Evolutionary conservation across 2,329 filamentous ascomycete genomes (phyloP), one percentile per base, ranked within the genome.

Genomic region (Hirsutella thompsonii): DNA sequence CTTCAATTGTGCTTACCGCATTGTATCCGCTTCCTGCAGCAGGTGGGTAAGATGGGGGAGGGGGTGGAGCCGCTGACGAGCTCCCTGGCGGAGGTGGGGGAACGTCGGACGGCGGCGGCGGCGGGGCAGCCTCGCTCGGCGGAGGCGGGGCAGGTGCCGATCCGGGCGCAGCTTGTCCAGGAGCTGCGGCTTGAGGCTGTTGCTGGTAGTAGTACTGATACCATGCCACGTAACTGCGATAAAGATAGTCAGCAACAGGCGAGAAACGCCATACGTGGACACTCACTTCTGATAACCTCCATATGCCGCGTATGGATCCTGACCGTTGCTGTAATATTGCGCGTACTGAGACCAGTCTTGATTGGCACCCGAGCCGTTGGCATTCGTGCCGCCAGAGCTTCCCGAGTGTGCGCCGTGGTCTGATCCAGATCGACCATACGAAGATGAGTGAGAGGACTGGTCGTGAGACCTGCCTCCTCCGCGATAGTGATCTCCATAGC

Each of bases 261-360:
- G 13, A 11, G 2, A 36, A 28, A 19, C 20, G 21, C n/a, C 20
- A 16, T 16, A 16, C 32, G 2, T 18, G 16, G n/a, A 18, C 8
- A 51, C 68, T 56, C 72, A 85, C 65, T 82, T 83, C 51, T 81
- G 75, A 61, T 92, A 95, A 41, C 90, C 90, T 46, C 90, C 90
- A 52, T 92, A 95, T 8, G 84, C 79, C 34, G 87, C 87, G 58
- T 95, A 95, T 0, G 89, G 90, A 54, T 95, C 87, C 47, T 74
- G 68, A 41, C 70, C 69, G 14, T 32, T 40, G 20, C 30, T 29
- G 46, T 89, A 90, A 60, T 93, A 92, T 57, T 40, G 39, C 26
- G 42, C 41, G 23, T 44, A 44, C 36, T 44, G 42, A 11, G 42
- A 44, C 42, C 42, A 44, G 36, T 44, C 42, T 8, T 53, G 49